Base-by-base conservation (phyloP, 768 basidiomycete species). In the Termitomyces sp. region DNA sequence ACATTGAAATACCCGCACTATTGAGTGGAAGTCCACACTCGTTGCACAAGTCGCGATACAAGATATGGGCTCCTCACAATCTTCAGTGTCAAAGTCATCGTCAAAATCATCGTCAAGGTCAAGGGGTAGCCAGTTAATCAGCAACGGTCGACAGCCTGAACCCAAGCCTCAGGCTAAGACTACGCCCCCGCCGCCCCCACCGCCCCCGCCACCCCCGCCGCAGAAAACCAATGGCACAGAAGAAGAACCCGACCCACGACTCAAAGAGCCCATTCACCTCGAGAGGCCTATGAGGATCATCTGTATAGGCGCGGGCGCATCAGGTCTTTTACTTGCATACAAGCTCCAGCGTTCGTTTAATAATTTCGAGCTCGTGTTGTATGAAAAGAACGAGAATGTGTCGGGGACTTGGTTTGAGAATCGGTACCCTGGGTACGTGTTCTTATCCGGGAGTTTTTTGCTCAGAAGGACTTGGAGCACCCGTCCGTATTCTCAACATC, bases 401-500 rank as follows among this genome's bases (percentile, higher is more conserved):
- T 62, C 62, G 11, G 72, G 73, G 27, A 75, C 73, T 5, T 73
- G 72, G 73, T 65, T 63, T 17, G 72, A 71, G 56, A 75, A 75
- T 62, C 66, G 60, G 56, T 73, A 75, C 61, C 73, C 72, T 12
- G 72, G 71, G 71, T 70, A 34, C 4, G 61, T 58, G 25, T 51
- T 10, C 1, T n/a, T 50, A 10, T 27, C 37, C 9, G 21, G 12
- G 16, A 23, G 16, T 34, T 34, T 5, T 7, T 19, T n/a, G n/a
- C n/a, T n/a, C n/a, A n/a, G n/a, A n/a, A n/a, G n/a, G n/a, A 19
- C n/a, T 14, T 8, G 16, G 7, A 5, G 32, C 2, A 8, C 8
- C 17, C 5, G n/a, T 34, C 9, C 32, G 34, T 37, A 23, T 21
- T 16, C 19, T 16, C 19, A 3, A 10, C 25, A 23, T 50, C 8